Percentiles rank a stretch among this genome's conserved stretches.
phyloP scores from a whole-genome alignment of 305 asterid genomes.

The Rubia tinctorum region DNA sequence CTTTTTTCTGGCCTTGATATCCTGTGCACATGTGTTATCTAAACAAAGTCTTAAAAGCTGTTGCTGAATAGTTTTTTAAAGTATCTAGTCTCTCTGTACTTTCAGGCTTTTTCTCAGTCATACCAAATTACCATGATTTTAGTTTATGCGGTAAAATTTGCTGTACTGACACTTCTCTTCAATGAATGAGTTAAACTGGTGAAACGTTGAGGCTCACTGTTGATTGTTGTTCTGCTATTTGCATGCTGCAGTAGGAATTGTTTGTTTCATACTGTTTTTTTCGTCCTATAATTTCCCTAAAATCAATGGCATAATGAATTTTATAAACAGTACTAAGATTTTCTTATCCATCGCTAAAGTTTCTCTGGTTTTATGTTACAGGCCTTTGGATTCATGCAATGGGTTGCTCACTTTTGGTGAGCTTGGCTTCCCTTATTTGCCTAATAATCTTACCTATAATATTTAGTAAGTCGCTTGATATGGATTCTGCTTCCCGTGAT shows the following conservation, averaged over 20 bases:
- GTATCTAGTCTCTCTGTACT: background rate
- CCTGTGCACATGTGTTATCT: background rate
- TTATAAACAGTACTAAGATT: background rate
- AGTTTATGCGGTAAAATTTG: background rate
- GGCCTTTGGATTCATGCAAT: constrained; percentile 92
- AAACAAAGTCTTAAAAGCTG: background rate
- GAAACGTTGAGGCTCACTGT: background rate
- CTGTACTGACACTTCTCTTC: background rate
- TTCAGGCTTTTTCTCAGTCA: background rate
- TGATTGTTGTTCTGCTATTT: background rate
- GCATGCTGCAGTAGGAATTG: background rate
- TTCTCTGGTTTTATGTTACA: constrained; percentile 27
- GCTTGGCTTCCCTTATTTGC: constrained; percentile 98
- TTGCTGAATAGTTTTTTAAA: background rate
- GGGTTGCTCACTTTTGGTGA: constrained; percentile 96
- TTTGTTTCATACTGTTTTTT: background rate
- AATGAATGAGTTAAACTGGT: background rate
- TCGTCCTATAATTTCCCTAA: background rate
- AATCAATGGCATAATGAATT: background rate
- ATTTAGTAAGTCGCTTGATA: constrained; percentile 56
- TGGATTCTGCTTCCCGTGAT: background rate
- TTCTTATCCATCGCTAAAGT: background rate
- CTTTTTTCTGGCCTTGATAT: background rate
- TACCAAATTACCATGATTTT: background rate
- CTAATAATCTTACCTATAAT: constrained; percentile 81